Conservation (phyloP, 1,139 yeast species). For the Pichia kudriavzevii region DNA sequence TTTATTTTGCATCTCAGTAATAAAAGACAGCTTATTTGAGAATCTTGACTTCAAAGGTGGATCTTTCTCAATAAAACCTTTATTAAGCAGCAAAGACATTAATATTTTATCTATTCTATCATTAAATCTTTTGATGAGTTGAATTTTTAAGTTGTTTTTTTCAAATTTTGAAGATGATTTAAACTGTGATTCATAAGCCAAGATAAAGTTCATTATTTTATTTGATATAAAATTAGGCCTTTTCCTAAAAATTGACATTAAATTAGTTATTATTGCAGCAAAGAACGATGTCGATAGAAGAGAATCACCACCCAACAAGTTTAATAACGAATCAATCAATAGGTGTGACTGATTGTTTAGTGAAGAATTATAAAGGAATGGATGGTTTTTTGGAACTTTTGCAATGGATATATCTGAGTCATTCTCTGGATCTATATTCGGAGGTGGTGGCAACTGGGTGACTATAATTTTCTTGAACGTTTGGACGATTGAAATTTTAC, state of each 20-base stretch:
- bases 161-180: constrained; percentile 28
- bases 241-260: constrained; percentile 45
- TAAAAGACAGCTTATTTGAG: constrained; percentile 25
- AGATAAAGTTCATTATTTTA: constrained; percentile 35
- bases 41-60: constrained; percentile 24
- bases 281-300: constrained; percentile 49
- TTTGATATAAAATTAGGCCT: constrained; percentile 46
- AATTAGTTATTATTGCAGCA: constrained; percentile 47
- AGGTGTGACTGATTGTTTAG: constrained; percentile 70
- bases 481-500: constrained; percentile 61
- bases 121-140: constrained; percentile 38
- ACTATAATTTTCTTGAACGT: constrained; percentile 66
- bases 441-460: constrained; percentile 46
- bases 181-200: constrained; percentile 28
- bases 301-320: constrained; percentile 45
- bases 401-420: constrained; percentile 45
- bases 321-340: constrained; percentile 57
- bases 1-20: constrained; percentile 22
- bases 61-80: constrained; percentile 38
- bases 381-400: constrained; percentile 56
- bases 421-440: constrained; percentile 11
- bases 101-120: constrained; percentile 34
- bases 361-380: constrained; percentile 47
- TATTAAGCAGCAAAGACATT: constrained; percentile 28
- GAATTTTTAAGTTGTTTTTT: constrained; percentile 29